phyloP scores from a whole-genome alignment of 2,329 filamentous ascomycete genomes.

The Dactylonectria estremocensis region DNA sequence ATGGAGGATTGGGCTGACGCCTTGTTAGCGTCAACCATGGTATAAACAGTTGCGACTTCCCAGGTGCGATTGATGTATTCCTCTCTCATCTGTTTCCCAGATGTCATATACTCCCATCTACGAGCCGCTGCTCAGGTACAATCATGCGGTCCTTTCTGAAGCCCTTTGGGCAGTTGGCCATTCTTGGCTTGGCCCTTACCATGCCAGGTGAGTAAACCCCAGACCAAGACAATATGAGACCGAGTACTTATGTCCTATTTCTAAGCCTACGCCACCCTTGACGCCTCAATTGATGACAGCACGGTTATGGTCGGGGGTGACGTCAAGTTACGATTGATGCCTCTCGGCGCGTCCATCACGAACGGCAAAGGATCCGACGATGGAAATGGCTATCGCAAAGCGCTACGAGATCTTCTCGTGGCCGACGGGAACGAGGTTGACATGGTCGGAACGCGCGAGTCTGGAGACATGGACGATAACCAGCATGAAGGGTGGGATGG shows the following conservation, averaged over 20 bases:
- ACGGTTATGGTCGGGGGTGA: constrained; percentile 22
- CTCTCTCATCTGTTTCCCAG: neutral
- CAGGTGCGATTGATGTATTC: neutral
- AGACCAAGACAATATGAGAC: neutral
- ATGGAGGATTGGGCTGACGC: constrained; percentile 6
- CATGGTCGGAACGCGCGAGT: constrained; percentile 59
- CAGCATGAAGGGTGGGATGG: constrained; percentile 63
- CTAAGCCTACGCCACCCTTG: constrained; percentile 10
- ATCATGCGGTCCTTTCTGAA: constrained; percentile 12
- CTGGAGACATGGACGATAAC: constrained; percentile 58
- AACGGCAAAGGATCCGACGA: constrained; percentile 54
- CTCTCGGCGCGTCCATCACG: constrained; percentile 62
- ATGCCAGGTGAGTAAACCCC: constrained; percentile 39
- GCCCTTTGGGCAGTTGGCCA: constrained; percentile 30
- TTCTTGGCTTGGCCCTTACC: constrained; percentile 47
- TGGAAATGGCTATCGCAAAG: constrained; percentile 58
- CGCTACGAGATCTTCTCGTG: constrained; percentile 51
- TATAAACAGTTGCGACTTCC: neutral
- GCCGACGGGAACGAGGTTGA: constrained; percentile 53
- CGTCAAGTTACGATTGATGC: constrained; percentile 58
- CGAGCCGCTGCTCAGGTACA: neutral
- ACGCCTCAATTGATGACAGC: neutral
- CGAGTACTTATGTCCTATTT: neutral
- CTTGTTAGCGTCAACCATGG: constrained; percentile 2
- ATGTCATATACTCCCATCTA: neutral